Base-by-base conservation (phyloP, 1,284 basidiomycete species). In the Puccinia novopanici region DNA sequence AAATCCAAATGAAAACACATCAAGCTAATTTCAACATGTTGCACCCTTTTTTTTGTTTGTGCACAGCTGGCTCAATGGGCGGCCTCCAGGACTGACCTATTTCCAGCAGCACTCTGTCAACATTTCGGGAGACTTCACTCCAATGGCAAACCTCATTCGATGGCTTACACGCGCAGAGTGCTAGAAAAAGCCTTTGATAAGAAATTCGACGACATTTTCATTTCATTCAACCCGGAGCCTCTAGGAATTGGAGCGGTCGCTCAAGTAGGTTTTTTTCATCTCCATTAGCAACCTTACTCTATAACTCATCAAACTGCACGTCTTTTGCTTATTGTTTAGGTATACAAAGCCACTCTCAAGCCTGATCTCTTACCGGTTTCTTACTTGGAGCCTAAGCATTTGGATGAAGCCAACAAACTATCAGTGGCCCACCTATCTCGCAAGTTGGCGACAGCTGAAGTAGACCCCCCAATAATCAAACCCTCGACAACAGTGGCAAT, bases 161-260 rank as follows among this genome's bases (percentile, higher is more conserved):
- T 98, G 82, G 84, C 85, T 27, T 91, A 98, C 86, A 99, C 97
- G 4, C 92, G 91, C 84, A 86, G 87, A 40, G 91, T 94, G 72
- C 91, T 99, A 82, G 92, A 97, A 85, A 87, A 88, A 22, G 93
- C 94, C 24, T 99, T 99, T 85, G 89, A 90, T 75, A 82, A 83
- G 19, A 84, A 84, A 0, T 97, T 99, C 84, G 89, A 92, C 19
- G 90, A 98, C 54, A 93, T 98, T 30, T 99, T 99, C 83, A 93
- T 94, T 83, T 90, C 93, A 81, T 99, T 99, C 84, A 91, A 93
- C 65, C 89, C 91, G 81, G 88, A 87, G 42, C 95, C 97, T 0
- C 95, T 99, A 79, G 97, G 97, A 5, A 93, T 93, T n/a, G 97
- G 97, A 59, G 96, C 97, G 8, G 98, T 99, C 78, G 97, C 95